phyloP scores from a whole-genome alignment of 192 early-diverging fungal species.

The Lobosporangium transversale region DNA sequence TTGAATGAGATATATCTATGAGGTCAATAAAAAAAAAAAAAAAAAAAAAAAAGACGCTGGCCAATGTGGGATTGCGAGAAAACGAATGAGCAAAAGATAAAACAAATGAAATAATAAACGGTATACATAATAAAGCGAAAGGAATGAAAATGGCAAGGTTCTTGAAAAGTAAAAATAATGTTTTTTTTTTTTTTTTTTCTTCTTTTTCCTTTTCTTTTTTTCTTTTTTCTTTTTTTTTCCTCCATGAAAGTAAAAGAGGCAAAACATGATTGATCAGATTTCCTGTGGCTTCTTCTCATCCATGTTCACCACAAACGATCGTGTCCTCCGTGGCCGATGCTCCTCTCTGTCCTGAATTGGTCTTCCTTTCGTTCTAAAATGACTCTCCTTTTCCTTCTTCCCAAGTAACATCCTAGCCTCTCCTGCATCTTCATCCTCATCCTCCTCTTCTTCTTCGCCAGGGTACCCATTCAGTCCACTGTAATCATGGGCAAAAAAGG shows the following conservation, averaged over 20 bases:
- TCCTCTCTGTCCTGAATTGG: not conserved
- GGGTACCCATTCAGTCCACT: constrained; percentile 5
- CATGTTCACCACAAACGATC: not conserved
- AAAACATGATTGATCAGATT: constrained; percentile 6
- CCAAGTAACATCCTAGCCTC: constrained; percentile 1
- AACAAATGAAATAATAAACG: too few relatives aligned
- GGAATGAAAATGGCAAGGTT: not conserved
- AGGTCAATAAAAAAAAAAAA: too few relatives aligned
- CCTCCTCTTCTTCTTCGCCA: constrained; percentile 4
- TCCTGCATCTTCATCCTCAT: not conserved
- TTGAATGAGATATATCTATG: too few relatives aligned
- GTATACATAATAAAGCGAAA: not conserved
- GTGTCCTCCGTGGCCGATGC: constrained; percentile 8
- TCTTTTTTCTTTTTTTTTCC: too few relatives aligned
- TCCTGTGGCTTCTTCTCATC: not conserved
- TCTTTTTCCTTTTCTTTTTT: too few relatives aligned
- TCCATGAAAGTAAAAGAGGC: not conserved
- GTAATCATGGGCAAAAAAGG: not conserved
- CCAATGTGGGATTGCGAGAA: too few relatives aligned
- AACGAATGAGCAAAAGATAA: too few relatives aligned
- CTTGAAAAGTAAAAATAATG: not conserved
- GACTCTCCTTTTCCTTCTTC: not conserved
- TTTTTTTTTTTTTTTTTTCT: too few relatives aligned
- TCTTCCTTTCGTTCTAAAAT: not conserved
- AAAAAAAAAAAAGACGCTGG: too few relatives aligned